Evolutionary conservation across 106 monocot species (phyloP).

Genomic region (Ottelia alismoides): DNA sequence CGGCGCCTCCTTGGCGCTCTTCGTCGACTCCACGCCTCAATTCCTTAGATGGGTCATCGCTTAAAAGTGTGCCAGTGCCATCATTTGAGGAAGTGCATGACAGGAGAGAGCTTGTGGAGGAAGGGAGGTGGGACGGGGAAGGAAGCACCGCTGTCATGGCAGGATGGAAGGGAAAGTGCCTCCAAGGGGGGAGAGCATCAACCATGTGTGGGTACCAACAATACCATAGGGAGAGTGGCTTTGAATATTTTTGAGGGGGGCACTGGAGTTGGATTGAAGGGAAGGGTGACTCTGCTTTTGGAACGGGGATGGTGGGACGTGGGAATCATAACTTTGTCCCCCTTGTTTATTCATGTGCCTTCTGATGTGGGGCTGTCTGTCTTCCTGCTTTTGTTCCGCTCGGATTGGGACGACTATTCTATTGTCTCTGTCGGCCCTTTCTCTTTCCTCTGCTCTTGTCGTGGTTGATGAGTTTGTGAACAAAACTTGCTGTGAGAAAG

Average conservation of each 20-base stretch:
- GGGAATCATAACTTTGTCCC: not conserved
- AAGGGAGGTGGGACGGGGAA: slow-evolving; percentile 3
- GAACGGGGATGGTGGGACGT: not conserved
- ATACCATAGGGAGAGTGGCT: not conserved
- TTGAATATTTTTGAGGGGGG: not conserved
- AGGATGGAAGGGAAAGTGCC: not conserved
- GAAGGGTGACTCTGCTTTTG: too few species aligned
- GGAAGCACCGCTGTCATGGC: slow-evolving; percentile 9
- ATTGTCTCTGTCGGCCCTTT: too few species aligned
- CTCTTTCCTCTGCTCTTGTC: too few species aligned
- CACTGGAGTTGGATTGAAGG: slow-evolving; percentile 3
- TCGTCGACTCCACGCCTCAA: not conserved
- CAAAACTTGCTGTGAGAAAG: too few species aligned
- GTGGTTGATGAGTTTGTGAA: too few species aligned
- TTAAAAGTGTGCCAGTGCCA: not conserved
- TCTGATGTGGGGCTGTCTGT: too few species aligned
- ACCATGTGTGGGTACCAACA: not conserved
- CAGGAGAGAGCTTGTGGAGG: not conserved
- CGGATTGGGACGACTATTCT: too few species aligned
- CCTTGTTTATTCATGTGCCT: too few species aligned
- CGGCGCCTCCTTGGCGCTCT: not conserved
- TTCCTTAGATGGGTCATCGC: not conserved
- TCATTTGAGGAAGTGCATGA: not conserved
- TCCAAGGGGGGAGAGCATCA: not conserved
- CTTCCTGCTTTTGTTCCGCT: too few species aligned